Evolutionary conservation across 345 rosid species (phyloP).

Genomic region (Capsella bursapastoris): DNA sequence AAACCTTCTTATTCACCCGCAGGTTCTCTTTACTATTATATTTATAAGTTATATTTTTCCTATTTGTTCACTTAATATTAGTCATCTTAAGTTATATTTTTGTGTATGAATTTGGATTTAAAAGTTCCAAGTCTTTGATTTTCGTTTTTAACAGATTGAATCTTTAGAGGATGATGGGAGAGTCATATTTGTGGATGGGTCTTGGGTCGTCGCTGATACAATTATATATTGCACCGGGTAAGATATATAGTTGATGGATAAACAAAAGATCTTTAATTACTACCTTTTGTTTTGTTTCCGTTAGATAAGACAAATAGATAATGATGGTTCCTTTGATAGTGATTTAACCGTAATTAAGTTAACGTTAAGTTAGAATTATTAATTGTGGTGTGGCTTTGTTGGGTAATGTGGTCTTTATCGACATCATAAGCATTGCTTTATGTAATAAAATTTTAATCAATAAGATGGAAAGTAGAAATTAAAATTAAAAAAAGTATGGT

Average conservation of each 20-base stretch:
- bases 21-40: slow-evolving; percentile 48
- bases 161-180: slow-evolving; percentile 69
- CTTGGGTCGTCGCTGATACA: slow-evolving; percentile 67
- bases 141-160: slow-evolving; percentile 56
- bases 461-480: background rate
- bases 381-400: slow-evolving; percentile 16
- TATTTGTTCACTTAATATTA: no score
- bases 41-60: no score
- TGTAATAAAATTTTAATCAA: background rate
- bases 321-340: slow-evolving; percentile 3
- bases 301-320: slow-evolving; percentile 31
- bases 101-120: background rate
- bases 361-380: background rate
- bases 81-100: background rate
- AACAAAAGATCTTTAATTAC: background rate
- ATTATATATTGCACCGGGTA: slow-evolving; percentile 96
- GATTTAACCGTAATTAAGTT: slow-evolving; percentile 5
- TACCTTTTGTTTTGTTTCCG: slow-evolving; percentile 25
- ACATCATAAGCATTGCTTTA: slow-evolving; percentile 26
- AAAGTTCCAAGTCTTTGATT: slow-evolving; percentile 3
- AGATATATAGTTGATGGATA: slow-evolving; percentile 14
- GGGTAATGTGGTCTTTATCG: slow-evolving; percentile 35
- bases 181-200: slow-evolving; percentile 66
- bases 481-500: background rate
- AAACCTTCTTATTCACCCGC: slow-evolving; percentile 66